Evolutionary conservation across 1,139 yeast species (phyloP).

Genomic region (Lodderomyces theae): DNA sequence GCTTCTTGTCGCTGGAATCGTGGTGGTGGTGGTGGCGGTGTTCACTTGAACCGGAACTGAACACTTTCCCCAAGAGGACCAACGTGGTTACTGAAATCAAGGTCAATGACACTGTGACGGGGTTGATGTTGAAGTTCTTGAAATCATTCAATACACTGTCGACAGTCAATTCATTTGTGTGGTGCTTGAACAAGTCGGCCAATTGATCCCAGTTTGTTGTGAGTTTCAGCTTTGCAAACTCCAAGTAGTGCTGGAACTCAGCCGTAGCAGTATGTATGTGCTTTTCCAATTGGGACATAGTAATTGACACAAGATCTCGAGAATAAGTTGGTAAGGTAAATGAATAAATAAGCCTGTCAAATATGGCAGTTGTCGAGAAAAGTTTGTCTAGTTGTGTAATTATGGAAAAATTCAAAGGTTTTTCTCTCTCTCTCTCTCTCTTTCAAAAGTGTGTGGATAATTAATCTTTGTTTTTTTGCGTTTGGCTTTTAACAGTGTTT

Average conservation of each 20-base stretch:
- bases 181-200: conserved; percentile 10
- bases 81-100: conserved; percentile 32
- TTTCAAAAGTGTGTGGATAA: no score
- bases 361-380: no score
- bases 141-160: conserved; percentile 33
- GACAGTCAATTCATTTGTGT: conserved; percentile 12
- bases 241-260: conserved; percentile 14
- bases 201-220: conserved; percentile 11
- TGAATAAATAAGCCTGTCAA: no score
- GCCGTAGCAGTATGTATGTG: conserved; percentile 13
- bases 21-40: no score
- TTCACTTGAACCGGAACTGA: conserved; percentile 10
- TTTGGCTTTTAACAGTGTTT: no score
- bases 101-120: conserved; percentile 35
- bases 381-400: no score
- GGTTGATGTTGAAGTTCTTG: conserved; percentile 28
- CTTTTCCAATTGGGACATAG: conserved; percentile 14
- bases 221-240: conserved; percentile 11
- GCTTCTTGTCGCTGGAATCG: conserved; percentile 9
- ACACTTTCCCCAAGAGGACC: conserved; percentile 18
- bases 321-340: no score
- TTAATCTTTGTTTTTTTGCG: no score
- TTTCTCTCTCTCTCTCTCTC: no score
- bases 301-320: no score
- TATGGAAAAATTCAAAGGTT: no score